Evolutionary conservation across 305 asterid species (phyloP).

Genomic region (Petunia hybrid): DNA sequence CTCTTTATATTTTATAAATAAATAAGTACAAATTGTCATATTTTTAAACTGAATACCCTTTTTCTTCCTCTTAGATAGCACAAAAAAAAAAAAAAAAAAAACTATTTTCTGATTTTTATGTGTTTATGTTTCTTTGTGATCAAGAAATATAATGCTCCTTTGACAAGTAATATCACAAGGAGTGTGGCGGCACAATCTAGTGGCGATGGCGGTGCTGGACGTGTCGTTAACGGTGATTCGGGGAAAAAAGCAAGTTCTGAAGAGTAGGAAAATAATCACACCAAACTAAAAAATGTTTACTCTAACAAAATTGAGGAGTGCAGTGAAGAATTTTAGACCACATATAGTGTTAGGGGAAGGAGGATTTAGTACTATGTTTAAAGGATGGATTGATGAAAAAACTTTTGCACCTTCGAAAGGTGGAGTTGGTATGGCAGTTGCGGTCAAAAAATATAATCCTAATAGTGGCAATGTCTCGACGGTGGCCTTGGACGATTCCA

Average conservation of each 20-base stretch:
- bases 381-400: constrained; percentile 48
- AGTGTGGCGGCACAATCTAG: background rate
- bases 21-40: too few relatives aligned
- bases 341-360: constrained; percentile 45
- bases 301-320: constrained; percentile 33
- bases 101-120: background rate
- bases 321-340: constrained; percentile 39
- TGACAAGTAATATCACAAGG: background rate
- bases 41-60: too few relatives aligned
- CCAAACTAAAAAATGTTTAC: constrained; percentile 39
- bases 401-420: constrained; percentile 43
- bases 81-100: background rate
- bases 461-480: constrained; percentile 43
- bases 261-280: constrained; percentile 6
- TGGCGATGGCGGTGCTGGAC: too few relatives aligned
- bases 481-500: too few relatives aligned
- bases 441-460: constrained; percentile 47
- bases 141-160: background rate
- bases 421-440: constrained; percentile 44
- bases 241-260: constrained; percentile 4
- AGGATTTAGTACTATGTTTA: constrained; percentile 46
- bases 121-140: background rate
- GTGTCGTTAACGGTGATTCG: too few relatives aligned
- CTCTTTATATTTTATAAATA: too few relatives aligned
- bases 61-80: too few relatives aligned